phyloP scores from a whole-genome alignment of 192 early-diverging fungal species.

The Pilobolus umbonatus region DNA sequence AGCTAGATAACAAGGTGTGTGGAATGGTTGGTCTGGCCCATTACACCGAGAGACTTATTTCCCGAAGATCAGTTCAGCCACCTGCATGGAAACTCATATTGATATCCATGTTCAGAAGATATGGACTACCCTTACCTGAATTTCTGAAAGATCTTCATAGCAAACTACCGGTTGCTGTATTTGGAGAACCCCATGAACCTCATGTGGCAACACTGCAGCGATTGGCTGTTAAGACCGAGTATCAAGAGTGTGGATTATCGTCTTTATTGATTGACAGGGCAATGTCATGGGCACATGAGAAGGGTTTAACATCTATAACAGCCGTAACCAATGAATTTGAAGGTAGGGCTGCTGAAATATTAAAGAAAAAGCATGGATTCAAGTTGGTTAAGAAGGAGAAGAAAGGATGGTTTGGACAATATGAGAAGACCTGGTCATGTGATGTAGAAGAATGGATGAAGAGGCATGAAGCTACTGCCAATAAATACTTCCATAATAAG shows the following conservation, averaged over 20 bases:
- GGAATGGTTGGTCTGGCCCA: conserved; percentile 32
- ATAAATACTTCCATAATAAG: no score
- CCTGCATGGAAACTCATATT: conserved; percentile 17
- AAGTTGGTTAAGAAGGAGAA: conserved; percentile 9
- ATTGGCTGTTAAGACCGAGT: conserved; percentile 15
- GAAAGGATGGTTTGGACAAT: conserved; percentile 25
- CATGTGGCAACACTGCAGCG: conserved; percentile 20
- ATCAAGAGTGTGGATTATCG: conserved; percentile 27
- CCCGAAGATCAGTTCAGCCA: not conserved
- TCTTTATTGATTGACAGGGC: conserved; percentile 25
- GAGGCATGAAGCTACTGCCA: not conserved
- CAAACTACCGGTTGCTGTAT: not conserved
- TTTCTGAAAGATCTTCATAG: not conserved
- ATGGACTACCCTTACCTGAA: conserved; percentile 2
- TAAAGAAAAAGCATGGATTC: conserved; percentile 26
- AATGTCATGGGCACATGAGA: conserved; percentile 22
- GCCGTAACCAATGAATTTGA: conserved; percentile 28
- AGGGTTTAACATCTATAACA: conserved; percentile 9
- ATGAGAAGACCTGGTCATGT: conserved; percentile 14
- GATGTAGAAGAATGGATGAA: conserved; percentile 24
- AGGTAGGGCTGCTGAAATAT: conserved; percentile 15
- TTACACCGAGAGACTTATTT: not conserved
- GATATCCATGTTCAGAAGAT: not conserved
- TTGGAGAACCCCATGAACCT: conserved; percentile 2
- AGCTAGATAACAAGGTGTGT: conserved; percentile 12